A percentile compares a stretch with the other conserved stretches of the same genome.
These are phyloP conservation scores for Boletus sp. DNA, from an alignment of 768 basidiomycete genomes.

Conservation along the genomic window DNA sequence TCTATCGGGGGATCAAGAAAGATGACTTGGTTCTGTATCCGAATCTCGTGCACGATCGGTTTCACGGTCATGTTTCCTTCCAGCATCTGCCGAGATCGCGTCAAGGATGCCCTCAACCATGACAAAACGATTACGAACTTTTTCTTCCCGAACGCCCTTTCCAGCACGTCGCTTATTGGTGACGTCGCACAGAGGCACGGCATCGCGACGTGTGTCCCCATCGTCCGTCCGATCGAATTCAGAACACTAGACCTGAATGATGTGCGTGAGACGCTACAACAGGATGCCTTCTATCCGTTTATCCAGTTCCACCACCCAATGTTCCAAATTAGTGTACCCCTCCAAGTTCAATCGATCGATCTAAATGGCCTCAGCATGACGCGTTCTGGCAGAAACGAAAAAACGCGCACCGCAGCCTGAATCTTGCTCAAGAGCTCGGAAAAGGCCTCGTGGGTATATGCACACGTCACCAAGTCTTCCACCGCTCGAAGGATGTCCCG, in stretches of 20 bases:
- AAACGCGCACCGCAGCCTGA: conserved; percentile 71
- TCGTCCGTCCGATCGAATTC: conserved; percentile 83
- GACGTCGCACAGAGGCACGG: conserved; percentile 48
- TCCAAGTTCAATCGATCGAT: conserved; percentile 95
- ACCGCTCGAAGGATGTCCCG: conserved; percentile 81
- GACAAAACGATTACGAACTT: conserved; percentile 42
- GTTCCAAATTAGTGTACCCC: conserved; percentile 91
- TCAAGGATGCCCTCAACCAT: not conserved
- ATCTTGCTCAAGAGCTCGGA: conserved; percentile 71
- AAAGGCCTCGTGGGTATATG: conserved; percentile 84
- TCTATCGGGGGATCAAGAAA: conserved; percentile 98
- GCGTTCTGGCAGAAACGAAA: not conserved
- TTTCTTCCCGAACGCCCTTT: conserved; percentile 76
- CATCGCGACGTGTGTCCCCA: conserved; percentile 56
- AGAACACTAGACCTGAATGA: conserved; percentile 83
- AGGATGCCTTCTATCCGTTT: conserved; percentile 82
- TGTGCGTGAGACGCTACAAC: conserved; percentile 66
- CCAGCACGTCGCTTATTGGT: conserved; percentile 67
- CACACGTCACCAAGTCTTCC: conserved; percentile 84
- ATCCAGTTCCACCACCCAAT: conserved; percentile 85
- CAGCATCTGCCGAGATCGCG: conserved; percentile 47
- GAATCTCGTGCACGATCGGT: conserved; percentile 91
- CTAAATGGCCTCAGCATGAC: conserved; percentile 35
- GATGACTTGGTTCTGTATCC: conserved; percentile 98
- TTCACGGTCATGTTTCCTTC: conserved; percentile 76